Conservation (phyloP, 2,329 filamentous ascomycete species). For the Fusarium coffeatum region DNA sequence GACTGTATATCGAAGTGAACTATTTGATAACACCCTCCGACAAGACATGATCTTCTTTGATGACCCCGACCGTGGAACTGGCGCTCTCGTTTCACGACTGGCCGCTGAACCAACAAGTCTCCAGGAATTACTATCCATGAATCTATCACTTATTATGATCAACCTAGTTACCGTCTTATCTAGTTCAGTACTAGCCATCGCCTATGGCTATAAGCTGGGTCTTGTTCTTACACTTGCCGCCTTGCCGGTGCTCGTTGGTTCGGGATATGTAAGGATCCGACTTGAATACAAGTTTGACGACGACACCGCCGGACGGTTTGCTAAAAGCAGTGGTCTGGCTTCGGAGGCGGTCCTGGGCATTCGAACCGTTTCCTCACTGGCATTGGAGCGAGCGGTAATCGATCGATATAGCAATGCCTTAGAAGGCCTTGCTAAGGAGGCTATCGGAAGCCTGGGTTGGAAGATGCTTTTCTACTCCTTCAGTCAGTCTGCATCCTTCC, state of each 20-base stretch:
- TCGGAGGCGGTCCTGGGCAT: constrained; percentile 63
- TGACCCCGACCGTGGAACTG: constrained; percentile 52
- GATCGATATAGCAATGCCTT: constrained; percentile 50
- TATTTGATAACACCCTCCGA: constrained; percentile 64
- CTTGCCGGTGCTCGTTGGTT: constrained; percentile 57
- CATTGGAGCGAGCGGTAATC: constrained; percentile 58
- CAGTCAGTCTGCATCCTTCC: constrained; percentile 55
- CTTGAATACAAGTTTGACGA: constrained; percentile 61
- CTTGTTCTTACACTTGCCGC: constrained; percentile 60
- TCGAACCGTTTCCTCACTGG: constrained; percentile 61
- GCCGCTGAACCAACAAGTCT: constrained; percentile 58
- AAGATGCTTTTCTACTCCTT: constrained; percentile 57
- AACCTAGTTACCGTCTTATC: constrained; percentile 59
- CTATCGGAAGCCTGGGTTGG: constrained; percentile 49
- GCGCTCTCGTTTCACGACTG: constrained; percentile 54
- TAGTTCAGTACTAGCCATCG: constrained; percentile 59
- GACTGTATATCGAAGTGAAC: constrained; percentile 52
- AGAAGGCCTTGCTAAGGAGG: constrained; percentile 47
- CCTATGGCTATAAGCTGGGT: constrained; percentile 62
- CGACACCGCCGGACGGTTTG: constrained; percentile 57
- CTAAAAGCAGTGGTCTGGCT: constrained; percentile 60
- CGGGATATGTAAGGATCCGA: constrained; percentile 62
- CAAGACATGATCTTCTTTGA: constrained; percentile 66
- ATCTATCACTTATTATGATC: constrained; percentile 60
- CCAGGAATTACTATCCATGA: constrained; percentile 63